Evolutionary conservation across 805 yeast species (phyloP).

Genomic region (Candida orba): DNA sequence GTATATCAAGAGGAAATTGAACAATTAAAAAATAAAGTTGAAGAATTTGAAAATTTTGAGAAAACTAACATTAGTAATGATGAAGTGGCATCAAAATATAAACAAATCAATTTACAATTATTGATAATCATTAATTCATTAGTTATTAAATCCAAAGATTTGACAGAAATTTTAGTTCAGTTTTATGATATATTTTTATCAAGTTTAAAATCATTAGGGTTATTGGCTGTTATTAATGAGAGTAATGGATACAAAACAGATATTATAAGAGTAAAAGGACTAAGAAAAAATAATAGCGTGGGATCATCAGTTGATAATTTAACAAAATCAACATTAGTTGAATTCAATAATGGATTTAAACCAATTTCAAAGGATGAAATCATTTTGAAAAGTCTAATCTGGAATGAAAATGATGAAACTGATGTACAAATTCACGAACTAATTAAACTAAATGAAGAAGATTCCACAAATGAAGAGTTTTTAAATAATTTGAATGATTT

Average conservation of each 20-base stretch:
- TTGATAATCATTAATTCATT: slow-evolving; percentile 27
- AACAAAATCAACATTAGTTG: slow-evolving; percentile 24
- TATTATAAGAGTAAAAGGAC: slow-evolving; percentile 75
- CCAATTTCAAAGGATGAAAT: slow-evolving; percentile 32
- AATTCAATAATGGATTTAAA: slow-evolving; percentile 34
- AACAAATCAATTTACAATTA: slow-evolving; percentile 25
- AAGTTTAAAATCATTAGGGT: slow-evolving; percentile 45
- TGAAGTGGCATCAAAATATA: slow-evolving; percentile 5
- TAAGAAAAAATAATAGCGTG: slow-evolving; percentile 33
- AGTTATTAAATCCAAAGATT: slow-evolving; percentile 32
- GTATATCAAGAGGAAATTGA: slow-evolving; percentile 43
- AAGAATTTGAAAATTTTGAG: slow-evolving; percentile 45
- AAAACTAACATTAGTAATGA: slow-evolving; percentile 28
- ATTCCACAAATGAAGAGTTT: slow-evolving; percentile 9
- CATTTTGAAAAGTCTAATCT: slow-evolving; percentile 30
- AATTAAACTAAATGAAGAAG: slow-evolving; percentile 7
- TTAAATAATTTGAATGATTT: slow-evolving; percentile 13
- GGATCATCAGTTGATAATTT: slow-evolving; percentile 17
- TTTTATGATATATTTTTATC: slow-evolving; percentile 16
- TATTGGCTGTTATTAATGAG: slow-evolving; percentile 43
- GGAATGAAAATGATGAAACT: slow-evolving; percentile 32
- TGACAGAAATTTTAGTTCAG: slow-evolving; percentile 32
- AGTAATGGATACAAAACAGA: slow-evolving; percentile 26
- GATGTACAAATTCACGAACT: slow-evolving; percentile 14
- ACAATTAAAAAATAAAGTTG: slow-evolving; percentile 34